Base-by-base conservation (phyloP, 2,329 filamentous ascomycete genomes). In the Curvularia sp. region DNA sequence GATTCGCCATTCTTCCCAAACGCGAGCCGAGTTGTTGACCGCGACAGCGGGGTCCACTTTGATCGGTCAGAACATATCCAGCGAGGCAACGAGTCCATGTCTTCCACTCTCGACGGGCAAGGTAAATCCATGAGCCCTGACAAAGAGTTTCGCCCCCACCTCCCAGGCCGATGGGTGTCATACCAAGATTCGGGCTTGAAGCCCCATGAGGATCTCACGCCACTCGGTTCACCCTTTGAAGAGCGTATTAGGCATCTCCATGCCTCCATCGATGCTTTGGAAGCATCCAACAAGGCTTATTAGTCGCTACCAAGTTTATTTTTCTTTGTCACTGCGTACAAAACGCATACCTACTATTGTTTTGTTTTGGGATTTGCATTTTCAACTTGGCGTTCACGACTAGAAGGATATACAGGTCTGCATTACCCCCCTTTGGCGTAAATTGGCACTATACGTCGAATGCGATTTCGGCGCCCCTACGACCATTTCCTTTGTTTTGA, bases 1-100 rank as follows among this genome's bases (percentile, higher is more conserved):
- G 64, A 66, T 38, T 66, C 64, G n/a, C 64, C 64, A 0, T 66
- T 66, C 49, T 66, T 66, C 30, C 46, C 62, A 8, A 39, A 60
- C 12, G 50, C 54, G 2, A 66, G 66, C 8, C 66, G 72, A 2
- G 65, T 70, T 18, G 70, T 74, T 24, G 75, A 78, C 44, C 69
- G 75, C n/a, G 76, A 78, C 56, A 77, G 75, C 53, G 76, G 73
- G 3, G 64, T 78, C 26, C 75, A 77, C 46, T 49, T 78, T 5
- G 73, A 75, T 31, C 69, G 69, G 4, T 53, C 71, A 12, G 69
- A 74, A n/a, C 63, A 63, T n/a, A 44, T 61, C 13, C 50, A 42
- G 50, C 64, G 10, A 41, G 65, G 46, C 60, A 59, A 31, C 30
- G 46, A 60, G 22, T 41, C 58, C 46, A 30, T 50, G 13, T 55